A percentile compares a stretch with the other conserved stretches of the same genome.
These are phyloP conservation scores for Metschnikowia chrysomelidarum DNA, from an alignment of 805 yeast species.

Conservation along the genomic window DNA sequence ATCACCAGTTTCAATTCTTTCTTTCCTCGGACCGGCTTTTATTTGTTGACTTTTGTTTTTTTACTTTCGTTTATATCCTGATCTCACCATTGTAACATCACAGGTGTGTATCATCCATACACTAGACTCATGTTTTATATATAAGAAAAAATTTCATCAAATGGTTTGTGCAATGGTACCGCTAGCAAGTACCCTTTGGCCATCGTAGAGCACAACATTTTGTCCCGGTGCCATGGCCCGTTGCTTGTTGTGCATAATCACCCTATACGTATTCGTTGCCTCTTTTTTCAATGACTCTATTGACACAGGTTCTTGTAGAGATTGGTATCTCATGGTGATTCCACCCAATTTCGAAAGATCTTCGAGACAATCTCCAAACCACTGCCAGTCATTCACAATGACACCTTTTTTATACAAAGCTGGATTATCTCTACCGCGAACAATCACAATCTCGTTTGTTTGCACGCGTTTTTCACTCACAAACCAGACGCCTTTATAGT, in stretches of 20 bases:
- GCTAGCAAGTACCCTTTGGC: conserved; percentile 57
- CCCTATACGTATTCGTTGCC: conserved; percentile 7
- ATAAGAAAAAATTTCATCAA: too few relatives aligned
- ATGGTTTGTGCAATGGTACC: conserved; percentile 12
- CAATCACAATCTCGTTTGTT: conserved; percentile 76
- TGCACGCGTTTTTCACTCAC: conserved; percentile 66
- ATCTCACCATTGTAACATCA: neutral
- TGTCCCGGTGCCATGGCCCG: conserved; percentile 93
- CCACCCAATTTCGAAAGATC: conserved; percentile 2
- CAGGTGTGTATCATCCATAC: neutral
- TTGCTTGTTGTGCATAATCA: conserved; percentile 41
- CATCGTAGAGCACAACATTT: conserved; percentile 68
- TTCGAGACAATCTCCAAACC: conserved; percentile 6
- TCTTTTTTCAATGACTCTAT: conserved; percentile 26
- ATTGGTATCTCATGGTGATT: conserved; percentile 63
- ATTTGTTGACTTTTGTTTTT: neutral
- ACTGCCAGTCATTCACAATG: conserved; percentile 40
- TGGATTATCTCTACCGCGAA: conserved; percentile 61
- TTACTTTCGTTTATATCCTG: neutral
- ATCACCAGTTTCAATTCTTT: neutral
- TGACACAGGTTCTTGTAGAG: conserved; percentile 59
- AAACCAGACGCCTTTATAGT: conserved; percentile 79
- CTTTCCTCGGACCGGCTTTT: conserved; percentile 1
- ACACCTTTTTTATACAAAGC: conserved; percentile 49
- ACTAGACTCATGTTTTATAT: conserved; percentile 4